These are phyloP conservation scores for Candida khao-thaluensis DNA, from an alignment of 805 yeast genomes.

Conservation along the genomic window DNA sequence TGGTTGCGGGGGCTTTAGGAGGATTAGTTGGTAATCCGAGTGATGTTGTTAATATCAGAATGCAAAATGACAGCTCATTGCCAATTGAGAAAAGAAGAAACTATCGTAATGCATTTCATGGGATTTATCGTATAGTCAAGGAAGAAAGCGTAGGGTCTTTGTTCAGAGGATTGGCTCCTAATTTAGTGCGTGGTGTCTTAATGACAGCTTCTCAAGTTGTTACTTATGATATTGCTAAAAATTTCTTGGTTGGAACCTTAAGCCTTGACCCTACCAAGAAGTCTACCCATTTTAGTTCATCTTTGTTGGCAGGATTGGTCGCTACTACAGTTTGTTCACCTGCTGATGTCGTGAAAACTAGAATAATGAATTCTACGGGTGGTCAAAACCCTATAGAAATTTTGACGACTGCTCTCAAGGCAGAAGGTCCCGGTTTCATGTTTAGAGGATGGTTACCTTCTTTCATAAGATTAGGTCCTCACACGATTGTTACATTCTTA, in stretches of 20 bases:
- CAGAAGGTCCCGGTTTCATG: conserved; percentile 77
- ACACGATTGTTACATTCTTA: conserved; percentile 66
- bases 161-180: conserved; percentile 76
- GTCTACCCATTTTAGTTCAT: conserved; percentile 75
- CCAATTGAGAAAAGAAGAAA: conserved; percentile 66
- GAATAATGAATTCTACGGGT: conserved; percentile 72
- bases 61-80: conserved; percentile 83
- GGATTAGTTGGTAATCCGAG: conserved; percentile 88
- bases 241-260: conserved; percentile 49
- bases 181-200: conserved; percentile 73
- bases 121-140: conserved; percentile 54
- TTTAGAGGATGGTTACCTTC: conserved; percentile 92
- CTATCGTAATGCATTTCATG: conserved; percentile 77
- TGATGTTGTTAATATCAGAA: conserved; percentile 82
- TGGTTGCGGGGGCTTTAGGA: conserved; percentile 83
- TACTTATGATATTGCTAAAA: conserved; percentile 76
- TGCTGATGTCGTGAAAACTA: conserved; percentile 85
- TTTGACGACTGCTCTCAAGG: conserved; percentile 52
- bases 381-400: conserved; percentile 48
- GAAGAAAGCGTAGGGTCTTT: conserved; percentile 62
- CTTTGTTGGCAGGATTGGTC: conserved; percentile 77
- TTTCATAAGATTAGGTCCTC: conserved; percentile 82
- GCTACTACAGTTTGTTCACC: conserved; percentile 94
- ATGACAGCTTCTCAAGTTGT: conserved; percentile 94
- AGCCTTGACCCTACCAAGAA: conserved; percentile 58